Evolutionary conservation across 2,329 filamentous ascomycete species (phyloP), one percentile per base, ranked within the genome.

Genomic region (Dryadomyces sulphureus): DNA sequence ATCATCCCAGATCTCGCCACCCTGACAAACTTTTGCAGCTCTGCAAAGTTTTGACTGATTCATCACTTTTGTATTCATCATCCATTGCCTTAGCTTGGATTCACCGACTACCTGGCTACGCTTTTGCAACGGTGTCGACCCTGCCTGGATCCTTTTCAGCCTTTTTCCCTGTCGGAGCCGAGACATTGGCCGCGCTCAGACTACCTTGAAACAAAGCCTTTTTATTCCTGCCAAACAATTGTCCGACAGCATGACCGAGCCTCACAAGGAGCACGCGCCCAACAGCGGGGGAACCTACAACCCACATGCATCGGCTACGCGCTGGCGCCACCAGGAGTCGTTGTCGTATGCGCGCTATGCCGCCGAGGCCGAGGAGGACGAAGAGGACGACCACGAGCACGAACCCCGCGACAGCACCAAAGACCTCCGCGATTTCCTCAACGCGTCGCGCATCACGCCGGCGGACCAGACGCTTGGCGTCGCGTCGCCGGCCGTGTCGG

Each of bases 281-380:
- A 42, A 48, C 39, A 24, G 21, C 25, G 49, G 47, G 62, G 59
- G 61, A 48, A 57, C 59, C 46, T 61, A 56, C 48, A 77, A 79
- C 54, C 73, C 71, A 3, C 63, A 79, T 55, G 69, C 70, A 34
- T 80, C 76, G 8, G 55, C 68, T 36, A 77, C 64, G 56, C 65
- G 65, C 54, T 81, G 77, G 77, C 71, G 77, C 46, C 77, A 81
- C 56, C 73, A 79, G 56, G 77, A 81, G 57, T 80, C 77, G 1
- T 64, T 65, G 12, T 65, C 73, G 30, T 81, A 67, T 55, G 66
- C 67, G 43, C 66, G 67, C 43, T 63, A 70, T 56, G 73, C 72
- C 30, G 65, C 58, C 48, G 63, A 67, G 30, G 61, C 64, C 41
- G 62, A 67, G 32, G 61, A 64, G 42, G 62, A 68, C 43, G 58